phyloP scores from a whole-genome alignment of 2,329 filamentous ascomycete genomes.

The Diplodia intermedia region DNA sequence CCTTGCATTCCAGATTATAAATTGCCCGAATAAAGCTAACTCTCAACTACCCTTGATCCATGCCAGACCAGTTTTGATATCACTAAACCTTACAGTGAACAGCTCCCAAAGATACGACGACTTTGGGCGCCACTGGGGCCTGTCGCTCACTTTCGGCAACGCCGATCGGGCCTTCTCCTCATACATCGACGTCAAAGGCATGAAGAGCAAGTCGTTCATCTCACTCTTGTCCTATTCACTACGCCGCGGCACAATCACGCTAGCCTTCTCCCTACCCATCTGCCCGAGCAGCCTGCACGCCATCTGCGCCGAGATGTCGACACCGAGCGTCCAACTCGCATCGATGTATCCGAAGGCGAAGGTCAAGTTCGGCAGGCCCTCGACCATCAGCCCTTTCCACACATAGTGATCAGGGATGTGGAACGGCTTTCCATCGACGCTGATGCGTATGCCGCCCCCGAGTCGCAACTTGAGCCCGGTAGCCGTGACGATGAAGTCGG shows the following conservation, averaged over 20 bases:
- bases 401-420: constrained; percentile 59
- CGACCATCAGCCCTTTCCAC: constrained; percentile 68
- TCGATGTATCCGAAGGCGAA: constrained; percentile 67
- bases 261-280: constrained; percentile 46
- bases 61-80: too few relatives aligned
- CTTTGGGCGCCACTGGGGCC: constrained; percentile 53
- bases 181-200: constrained; percentile 60
- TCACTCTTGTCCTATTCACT: not conserved
- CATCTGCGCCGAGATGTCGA: constrained; percentile 61
- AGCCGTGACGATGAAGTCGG: constrained; percentile 70
- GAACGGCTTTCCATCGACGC: constrained; percentile 58
- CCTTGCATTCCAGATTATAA: too few relatives aligned
- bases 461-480: constrained; percentile 66
- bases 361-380: constrained; percentile 66
- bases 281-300: constrained; percentile 59
- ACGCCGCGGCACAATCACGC: not conserved
- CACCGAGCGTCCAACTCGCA: constrained; percentile 67
- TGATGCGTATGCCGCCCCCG: constrained; percentile 60
- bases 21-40: too few relatives aligned
- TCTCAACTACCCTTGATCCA: too few relatives aligned
- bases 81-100: too few relatives aligned
- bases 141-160: constrained; percentile 58
- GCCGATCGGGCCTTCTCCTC: constrained; percentile 50
- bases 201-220: constrained; percentile 39
- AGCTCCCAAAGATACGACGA: constrained; percentile 53